Percentiles rank a stretch among this genome's conserved stretches.
Conservation (phyloP, 1,284 basidiomycete species). For the Microbotryum lychnidis-dioicae region DNA sequence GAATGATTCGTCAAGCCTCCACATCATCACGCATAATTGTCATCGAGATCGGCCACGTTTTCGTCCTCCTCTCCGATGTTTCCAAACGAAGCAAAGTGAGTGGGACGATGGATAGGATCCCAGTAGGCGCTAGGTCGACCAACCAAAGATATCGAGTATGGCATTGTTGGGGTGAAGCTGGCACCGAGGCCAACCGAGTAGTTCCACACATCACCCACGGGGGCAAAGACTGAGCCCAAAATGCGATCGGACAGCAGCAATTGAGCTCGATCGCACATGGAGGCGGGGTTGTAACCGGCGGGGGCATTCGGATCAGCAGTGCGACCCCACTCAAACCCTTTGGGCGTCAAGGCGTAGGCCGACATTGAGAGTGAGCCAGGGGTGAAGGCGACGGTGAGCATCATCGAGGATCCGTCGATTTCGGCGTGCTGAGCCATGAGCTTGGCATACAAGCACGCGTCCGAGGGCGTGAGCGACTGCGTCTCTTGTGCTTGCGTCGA, state of each 20-base stretch:
- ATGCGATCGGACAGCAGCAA: constrained; percentile 88
- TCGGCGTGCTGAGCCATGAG: constrained; percentile 93
- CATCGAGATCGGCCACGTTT: no score
- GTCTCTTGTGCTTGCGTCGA: constrained; percentile 43
- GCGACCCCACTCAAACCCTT: constrained; percentile 95
- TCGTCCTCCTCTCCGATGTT: constrained; percentile 17
- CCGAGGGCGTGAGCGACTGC: constrained; percentile 66
- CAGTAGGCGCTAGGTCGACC: constrained; percentile 92
- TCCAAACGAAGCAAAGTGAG: constrained; percentile 20
- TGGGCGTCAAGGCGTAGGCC: constrained; percentile 73
- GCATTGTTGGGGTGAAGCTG: constrained; percentile 74
- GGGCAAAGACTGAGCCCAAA: constrained; percentile 33
- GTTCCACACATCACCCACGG: constrained; percentile 75
- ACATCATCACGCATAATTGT: no score
- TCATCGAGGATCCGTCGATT: constrained; percentile 89
- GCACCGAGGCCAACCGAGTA: constrained; percentile 61
- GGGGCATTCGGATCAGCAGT: constrained; percentile 48
- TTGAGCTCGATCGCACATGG: constrained; percentile 96
- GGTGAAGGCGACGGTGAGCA: constrained; percentile 90
- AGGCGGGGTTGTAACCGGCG: constrained; percentile 74
- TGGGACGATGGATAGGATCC: constrained; percentile 39
- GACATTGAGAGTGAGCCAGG: constrained; percentile 94
- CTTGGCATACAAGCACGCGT: constrained; percentile 92
- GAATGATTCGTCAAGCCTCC: no score
- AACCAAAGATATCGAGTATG: constrained; percentile 69